These are phyloP conservation scores for Haplosporangium sp. DNA, from an alignment of 371 early-diverging fungal species.

Conservation along the genomic window DNA sequence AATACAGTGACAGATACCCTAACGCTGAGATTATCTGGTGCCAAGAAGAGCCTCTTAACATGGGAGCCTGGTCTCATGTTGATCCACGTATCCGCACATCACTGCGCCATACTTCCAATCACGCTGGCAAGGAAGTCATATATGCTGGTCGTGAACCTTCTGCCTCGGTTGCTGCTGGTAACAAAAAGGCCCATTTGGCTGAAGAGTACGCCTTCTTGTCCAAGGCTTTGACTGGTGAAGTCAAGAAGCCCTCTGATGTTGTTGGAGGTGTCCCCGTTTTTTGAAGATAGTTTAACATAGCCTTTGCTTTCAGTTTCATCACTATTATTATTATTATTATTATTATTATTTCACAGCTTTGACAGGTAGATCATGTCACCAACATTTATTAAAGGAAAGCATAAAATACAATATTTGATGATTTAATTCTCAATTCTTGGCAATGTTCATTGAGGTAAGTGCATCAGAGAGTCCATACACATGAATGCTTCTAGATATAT, in stretches of 20 bases:
- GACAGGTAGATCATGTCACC: too few relatives aligned
- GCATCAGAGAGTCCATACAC: background rate
- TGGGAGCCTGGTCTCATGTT: slow-evolving; percentile 92
- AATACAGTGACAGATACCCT: slow-evolving; percentile 90
- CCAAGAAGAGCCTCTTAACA: slow-evolving; percentile 97
- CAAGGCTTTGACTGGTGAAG: slow-evolving; percentile 86
- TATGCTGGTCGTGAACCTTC: slow-evolving; percentile 94
- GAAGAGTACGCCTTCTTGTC: slow-evolving; percentile 90
- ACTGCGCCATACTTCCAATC: slow-evolving; percentile 77
- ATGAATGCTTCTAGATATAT: slow-evolving; percentile 1
- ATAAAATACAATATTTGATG: too few relatives aligned
- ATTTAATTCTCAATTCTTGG: too few relatives aligned
- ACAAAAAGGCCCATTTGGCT: slow-evolving; percentile 95
- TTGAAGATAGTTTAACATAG: background rate
- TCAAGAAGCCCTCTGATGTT: slow-evolving; percentile 73
- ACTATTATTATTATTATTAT: background rate
- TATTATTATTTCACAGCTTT: too few relatives aligned
- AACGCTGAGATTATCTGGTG: slow-evolving; percentile 92
- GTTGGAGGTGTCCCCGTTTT: slow-evolving; percentile 78
- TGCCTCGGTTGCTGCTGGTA: slow-evolving; percentile 96
- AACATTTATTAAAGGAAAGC: too few relatives aligned
- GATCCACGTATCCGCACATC: slow-evolving; percentile 88
- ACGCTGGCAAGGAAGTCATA: slow-evolving; percentile 74
- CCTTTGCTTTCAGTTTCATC: background rate
- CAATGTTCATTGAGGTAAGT: background rate